Evolutionary conservation across 1,139 yeast genomes (phyloP), one percentile per base, ranked within the genome.

Genomic region (Suhomyces yuchorum): DNA sequence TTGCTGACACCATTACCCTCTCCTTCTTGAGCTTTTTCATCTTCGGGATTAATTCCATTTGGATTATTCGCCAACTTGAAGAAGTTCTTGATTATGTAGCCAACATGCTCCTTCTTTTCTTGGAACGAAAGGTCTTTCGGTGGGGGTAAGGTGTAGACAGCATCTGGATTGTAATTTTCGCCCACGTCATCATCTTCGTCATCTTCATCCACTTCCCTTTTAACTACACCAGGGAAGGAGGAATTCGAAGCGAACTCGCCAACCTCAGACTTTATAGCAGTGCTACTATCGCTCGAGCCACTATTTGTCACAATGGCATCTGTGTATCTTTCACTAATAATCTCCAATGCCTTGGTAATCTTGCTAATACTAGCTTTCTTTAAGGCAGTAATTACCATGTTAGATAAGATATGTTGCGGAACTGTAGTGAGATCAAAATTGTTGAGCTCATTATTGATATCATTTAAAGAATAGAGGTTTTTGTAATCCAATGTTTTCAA

Each of bases 391-490:
- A 82, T 71, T 18, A 86, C 88, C 77, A 85, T 85, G 40, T 81
- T 78, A 30, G 78, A 77, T 47, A 90, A 79, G 4, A 86, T 74
- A 48, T 84, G 81, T 33, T 77, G 78, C 1, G 95, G 87, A 14
- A 92, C 71, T 8, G 80, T 70, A 7, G 88, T 77, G 44, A 90
- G 80, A 63, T 91, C 93, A 59, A 89, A 86, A 43, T 77, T 73
- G 23, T 82, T 79, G 42, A 84, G 65, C 42, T 85, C 82, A 62
- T 85, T 84, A 30, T 68, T 65, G 2, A 84, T 72, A 44, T 82
- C 85, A 51, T 86, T 84, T 49, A 92, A 73, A 38, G 84, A 80
- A 62, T 82, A 92, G 46, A 76, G 63, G 47, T 61, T 62, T 50
- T 70, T 70, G 57, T 73, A 75, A 54, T 73, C 77, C 24, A 62